Base-by-base conservation (phyloP, 1,139 yeast species). In the Blastobotrys apis region DNA sequence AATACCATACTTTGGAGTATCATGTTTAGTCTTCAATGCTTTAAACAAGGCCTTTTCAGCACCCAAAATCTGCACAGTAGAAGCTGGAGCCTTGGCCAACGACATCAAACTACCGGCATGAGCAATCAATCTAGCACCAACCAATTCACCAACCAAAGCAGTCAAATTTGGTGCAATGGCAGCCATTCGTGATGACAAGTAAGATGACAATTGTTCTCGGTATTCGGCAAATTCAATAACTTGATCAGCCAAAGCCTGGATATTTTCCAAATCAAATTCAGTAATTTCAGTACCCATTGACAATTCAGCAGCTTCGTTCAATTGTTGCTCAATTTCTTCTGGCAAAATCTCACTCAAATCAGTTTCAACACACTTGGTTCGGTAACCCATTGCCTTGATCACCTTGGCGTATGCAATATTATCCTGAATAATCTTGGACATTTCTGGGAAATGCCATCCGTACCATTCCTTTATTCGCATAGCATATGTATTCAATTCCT, bases 381-480 rank as follows among this genome's bases (percentile, higher is more conserved):
- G 82, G 62, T 86, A 73, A 56, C 98, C 98, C 97, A 92, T 88
- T 58, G 83, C 77, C 70, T 87, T 78, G 63, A 92, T 86, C 58
- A 88, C 85, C 23, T 55, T 51, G 35, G 71, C 68, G 66, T 80
- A 90, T 44, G 95, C 95, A 62, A 86, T 94, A 56, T 95, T 90
- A 69, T 92, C 98, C 58, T 86, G 81, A 57, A 90, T 88, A 65
- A 92, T 87, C 77, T 92, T 92, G 63, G 96, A 96, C 78, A 92
- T 79, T 72, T 92, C 99, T 35, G 99, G 99, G 81, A 92, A 94
- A 69, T 92, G 99, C 99, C 99, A 92, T 55, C 98, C 97, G 72
- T 94, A 92, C 99, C 99, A 92, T 74, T 92, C 99, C 74, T 90
- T 90, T 66, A 71, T 66, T 74, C 99, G 82, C 99, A 92, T 92